Percentiles rank a stretch among this genome's conserved stretches.
Evolutionary conservation across 257 asterid species (phyloP).

Genomic region (Linaria vulgaris): DNA sequence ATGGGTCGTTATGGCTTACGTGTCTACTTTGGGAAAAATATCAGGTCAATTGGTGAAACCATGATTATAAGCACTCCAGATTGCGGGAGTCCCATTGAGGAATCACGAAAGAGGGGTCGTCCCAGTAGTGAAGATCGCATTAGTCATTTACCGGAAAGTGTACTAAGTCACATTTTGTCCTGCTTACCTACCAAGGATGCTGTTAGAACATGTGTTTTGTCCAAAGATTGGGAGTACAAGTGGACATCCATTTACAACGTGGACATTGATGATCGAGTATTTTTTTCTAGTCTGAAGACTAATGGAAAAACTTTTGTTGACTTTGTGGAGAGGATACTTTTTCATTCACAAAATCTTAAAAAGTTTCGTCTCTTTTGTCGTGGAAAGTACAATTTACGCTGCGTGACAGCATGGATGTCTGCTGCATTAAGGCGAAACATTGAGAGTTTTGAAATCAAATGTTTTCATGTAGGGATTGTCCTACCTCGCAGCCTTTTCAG

Average conservation of each 20-base stretch:
- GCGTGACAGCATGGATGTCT: background rate
- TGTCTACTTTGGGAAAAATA: background rate
- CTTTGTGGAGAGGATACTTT: background rate
- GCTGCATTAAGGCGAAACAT: background rate
- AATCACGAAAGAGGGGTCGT: background rate
- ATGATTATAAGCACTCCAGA: background rate
- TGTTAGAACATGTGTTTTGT: background rate
- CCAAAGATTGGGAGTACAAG: background rate
- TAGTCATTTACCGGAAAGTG: background rate
- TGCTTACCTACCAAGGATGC: background rate
- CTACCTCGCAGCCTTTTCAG: background rate
- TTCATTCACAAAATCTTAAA: background rate
- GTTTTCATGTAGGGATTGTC: background rate
- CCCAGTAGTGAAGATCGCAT: background rate
- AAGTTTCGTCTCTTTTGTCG: background rate
- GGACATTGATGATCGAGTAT: background rate
- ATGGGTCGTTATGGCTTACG: no score
- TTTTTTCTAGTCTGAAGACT: background rate
- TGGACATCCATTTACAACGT: background rate
- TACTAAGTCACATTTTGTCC: background rate
- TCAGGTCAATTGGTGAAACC: background rate
- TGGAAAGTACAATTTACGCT: background rate
- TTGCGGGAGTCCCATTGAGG: background rate
- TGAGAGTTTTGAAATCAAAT: background rate
- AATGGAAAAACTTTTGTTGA: background rate